phyloP scores from a whole-genome alignment of 352 stramenopile species.

The Globisporangium mamillatum region DNA sequence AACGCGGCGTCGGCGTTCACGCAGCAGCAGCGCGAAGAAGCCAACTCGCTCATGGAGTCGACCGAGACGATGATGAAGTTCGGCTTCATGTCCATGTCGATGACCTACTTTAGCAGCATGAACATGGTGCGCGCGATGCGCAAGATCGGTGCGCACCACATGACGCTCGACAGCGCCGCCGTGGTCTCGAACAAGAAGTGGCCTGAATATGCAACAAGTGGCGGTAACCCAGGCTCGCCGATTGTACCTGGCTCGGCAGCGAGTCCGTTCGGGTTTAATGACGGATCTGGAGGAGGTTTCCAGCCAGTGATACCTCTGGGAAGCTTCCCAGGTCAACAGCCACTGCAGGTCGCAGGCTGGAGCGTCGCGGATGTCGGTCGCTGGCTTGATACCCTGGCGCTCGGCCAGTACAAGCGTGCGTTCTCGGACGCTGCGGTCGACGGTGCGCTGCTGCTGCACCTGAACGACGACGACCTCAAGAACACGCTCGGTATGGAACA shows the following conservation, averaged over 20 bases:
- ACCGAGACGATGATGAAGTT: constrained; percentile 99
- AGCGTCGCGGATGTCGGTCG: constrained; percentile 86
- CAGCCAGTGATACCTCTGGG: constrained; percentile 43
- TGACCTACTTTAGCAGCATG: constrained; percentile 97
- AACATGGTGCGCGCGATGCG: constrained; percentile 98
- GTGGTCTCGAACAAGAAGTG: constrained; percentile 60
- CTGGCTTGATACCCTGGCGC: constrained; percentile 88
- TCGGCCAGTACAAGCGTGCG: constrained; percentile 88
- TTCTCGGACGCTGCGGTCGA: constrained; percentile 89
- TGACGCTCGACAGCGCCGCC: constrained; percentile 83
- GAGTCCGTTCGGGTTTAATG: constrained; percentile 7
- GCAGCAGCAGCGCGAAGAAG: constrained; percentile 87
- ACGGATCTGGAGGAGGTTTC: constrained; percentile 22
- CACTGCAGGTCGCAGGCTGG: constrained; percentile 69
- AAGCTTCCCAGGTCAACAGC: constrained; percentile 63
- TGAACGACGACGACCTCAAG: constrained; percentile 90
- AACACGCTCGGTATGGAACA: constrained; percentile 95
- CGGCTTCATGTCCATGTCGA: constrained; percentile 97
- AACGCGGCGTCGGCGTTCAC: constrained; percentile 41
- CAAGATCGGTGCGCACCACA: constrained; percentile 90
- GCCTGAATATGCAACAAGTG: constrained; percentile 40
- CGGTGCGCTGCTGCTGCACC: constrained; percentile 85
- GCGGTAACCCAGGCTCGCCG: not conserved
- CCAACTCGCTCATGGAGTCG: constrained; percentile 91
- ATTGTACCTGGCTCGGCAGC: not conserved